A percentile compares a stretch with the other conserved stretches of the same genome.
Conservation (phyloP, 1,284 basidiomycete species). For the Cryptococcus maquisensis region DNA sequence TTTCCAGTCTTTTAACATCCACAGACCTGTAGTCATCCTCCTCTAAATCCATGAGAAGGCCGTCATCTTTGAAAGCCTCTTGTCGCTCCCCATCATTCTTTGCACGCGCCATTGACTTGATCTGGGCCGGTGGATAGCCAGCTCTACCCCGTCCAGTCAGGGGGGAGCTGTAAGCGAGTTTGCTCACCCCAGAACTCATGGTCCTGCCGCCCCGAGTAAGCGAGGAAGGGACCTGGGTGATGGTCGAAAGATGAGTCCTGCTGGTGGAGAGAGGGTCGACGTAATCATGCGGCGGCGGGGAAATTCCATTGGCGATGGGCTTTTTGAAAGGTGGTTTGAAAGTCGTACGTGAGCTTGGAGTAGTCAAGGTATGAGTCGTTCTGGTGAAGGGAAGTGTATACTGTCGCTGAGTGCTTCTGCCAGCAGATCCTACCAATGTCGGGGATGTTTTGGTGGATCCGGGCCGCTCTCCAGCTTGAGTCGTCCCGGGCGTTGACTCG, state of each 20-base stretch:
- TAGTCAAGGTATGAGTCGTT: too few species aligned
- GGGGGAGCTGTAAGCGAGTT: conserved; percentile 25
- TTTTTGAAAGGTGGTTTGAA: neutral
- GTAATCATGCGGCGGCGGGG: neutral
- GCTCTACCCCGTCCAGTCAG: conserved; percentile 1
- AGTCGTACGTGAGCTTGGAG: neutral
- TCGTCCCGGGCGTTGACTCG: neutral
- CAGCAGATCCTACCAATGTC: neutral
- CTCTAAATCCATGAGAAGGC: neutral
- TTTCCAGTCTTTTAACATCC: neutral
- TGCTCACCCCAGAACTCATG: conserved; percentile 3
- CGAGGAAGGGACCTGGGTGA: conserved; percentile 8
- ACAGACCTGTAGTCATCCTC: neutral
- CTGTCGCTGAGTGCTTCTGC: neutral
- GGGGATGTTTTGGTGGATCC: neutral
- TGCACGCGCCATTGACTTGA: too few species aligned
- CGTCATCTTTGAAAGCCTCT: neutral
- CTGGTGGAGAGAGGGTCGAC: neutral
- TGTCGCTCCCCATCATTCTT: neutral
- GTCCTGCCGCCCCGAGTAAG: neutral
- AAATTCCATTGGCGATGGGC: neutral
- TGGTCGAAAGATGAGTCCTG: conserved; percentile 9
- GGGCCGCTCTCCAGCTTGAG: neutral
- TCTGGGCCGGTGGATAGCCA: too few species aligned
- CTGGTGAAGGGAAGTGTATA: too few species aligned